Evolutionary conservation across 192 early-diverging fungal genomes (phyloP).

Genomic region (Lunasporangiospora selenospora): DNA sequence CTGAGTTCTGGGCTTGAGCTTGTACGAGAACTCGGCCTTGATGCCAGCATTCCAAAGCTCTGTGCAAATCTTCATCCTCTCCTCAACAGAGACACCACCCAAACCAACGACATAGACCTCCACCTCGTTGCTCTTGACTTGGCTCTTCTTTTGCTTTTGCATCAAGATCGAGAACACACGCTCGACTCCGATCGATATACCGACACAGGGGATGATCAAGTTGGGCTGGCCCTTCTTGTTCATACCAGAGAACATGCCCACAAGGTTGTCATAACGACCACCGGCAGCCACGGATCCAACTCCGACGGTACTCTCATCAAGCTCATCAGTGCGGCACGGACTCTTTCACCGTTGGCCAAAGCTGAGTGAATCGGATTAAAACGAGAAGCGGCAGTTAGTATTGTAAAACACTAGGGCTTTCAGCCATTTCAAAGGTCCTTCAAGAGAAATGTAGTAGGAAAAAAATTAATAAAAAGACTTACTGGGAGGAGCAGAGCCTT

Average conservation of each 20-base stretch:
- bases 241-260: conserved; percentile 90
- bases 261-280: conserved; percentile 97
- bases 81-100: conserved; percentile 83
- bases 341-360: conserved; percentile 51
- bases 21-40: conserved; percentile 91
- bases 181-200: conserved; percentile 95
- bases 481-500: conserved; percentile 63
- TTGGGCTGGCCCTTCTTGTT: conserved; percentile 63
- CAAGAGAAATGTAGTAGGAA: too few species aligned
- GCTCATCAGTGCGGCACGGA: conserved; percentile 54
- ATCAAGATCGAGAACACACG: conserved; percentile 90
- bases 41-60: conserved; percentile 95
- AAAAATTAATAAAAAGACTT: conserved; percentile 9
- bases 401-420: too few species aligned
- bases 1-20: conserved; percentile 85
- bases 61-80: conserved; percentile 84
- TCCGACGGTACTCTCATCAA: conserved; percentile 81
- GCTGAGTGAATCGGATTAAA: too few species aligned
- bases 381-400: too few species aligned
- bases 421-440: too few species aligned
- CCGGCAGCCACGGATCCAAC: conserved; percentile 97
- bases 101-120: conserved; percentile 89
- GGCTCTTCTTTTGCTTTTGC: conserved; percentile 60
- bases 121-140: conserved; percentile 78
- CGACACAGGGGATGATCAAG: conserved; percentile 92